Base-by-base conservation (phyloP, 73 alveolate species). In the Paramecium tetraurelia region DNA sequence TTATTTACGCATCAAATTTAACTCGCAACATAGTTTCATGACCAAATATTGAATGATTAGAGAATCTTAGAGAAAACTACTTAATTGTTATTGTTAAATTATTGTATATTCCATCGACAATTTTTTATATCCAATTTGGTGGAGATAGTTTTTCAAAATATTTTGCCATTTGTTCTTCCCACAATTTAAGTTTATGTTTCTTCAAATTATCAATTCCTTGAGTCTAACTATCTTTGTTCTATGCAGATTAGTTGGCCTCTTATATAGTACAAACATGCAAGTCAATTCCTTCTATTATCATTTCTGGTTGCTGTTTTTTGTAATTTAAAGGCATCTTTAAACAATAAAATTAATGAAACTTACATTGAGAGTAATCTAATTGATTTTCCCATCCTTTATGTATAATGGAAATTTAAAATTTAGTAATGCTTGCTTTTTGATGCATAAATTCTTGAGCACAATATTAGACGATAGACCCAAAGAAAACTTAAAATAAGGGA, bases 141-240 rank as follows among this genome's bases (percentile, higher is more conserved):
- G 90, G 90, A 24, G 76, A 41, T 80, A 80, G 46, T 24, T 41
- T 18, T 46, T 80, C 90, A 11, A 80, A 80, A 80, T 80, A 46
- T 80, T 80, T 43, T 24, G 76, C 72, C 90, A 80, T 80, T 46
- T 80, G 21, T 48, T 80, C 90, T 46, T 80, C 90, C 90, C 90
- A 80, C 43, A 80, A 27, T 43, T 80, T 80, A 3, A 80, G 75
- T 80, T 80, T 80, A 41, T 80, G 75, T 22, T 80, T 80, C 57
- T 80, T 80, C 18, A 80, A 41, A 80, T 80, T 80, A 10, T 80
- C 90, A 20, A 31, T 63, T 46, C 90, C 90, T 72, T 72, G 24
- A 12, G 33, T 35, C 40, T 72, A 29, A 33, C 59, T 29, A 44
- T 80, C 90, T 10, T 80, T 80, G 76, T n/a, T 80, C 90, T 46